Conservation (phyloP, 441 rosid genomes). For the Geranium incanum region DNA sequence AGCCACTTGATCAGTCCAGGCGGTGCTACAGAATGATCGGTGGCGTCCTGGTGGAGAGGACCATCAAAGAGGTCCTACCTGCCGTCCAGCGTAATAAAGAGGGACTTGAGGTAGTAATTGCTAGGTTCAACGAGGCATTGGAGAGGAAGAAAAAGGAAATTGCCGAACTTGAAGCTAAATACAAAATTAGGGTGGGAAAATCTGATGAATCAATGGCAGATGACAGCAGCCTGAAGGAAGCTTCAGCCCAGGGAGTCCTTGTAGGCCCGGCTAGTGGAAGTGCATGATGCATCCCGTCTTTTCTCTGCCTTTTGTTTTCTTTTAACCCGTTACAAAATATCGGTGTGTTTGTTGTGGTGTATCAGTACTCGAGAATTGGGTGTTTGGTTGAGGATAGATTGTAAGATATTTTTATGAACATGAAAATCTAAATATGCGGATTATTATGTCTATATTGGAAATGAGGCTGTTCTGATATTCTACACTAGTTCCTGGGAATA, state of each 20-base stretch:
- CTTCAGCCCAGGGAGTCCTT: slow-evolving; percentile 90
- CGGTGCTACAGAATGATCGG: slow-evolving; percentile 87
- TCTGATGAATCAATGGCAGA: slow-evolving; percentile 48
- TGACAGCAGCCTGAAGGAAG: slow-evolving; percentile 64
- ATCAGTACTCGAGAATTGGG: slow-evolving; percentile 3
- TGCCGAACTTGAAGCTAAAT: slow-evolving; percentile 64
- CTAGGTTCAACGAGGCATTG: slow-evolving; percentile 70
- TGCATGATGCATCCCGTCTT: slow-evolving; percentile 18
- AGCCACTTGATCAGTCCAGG: slow-evolving; percentile 73
- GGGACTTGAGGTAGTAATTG: slow-evolving; percentile 80
- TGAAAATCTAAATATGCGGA: background rate
- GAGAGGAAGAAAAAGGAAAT: slow-evolving; percentile 79
- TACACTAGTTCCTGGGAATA: too few species aligned
- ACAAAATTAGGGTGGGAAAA: slow-evolving; percentile 74
- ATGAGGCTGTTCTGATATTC: background rate
- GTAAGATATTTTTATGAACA: slow-evolving; percentile 1
- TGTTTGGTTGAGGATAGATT: slow-evolving; percentile 17
- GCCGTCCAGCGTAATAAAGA: slow-evolving; percentile 85
- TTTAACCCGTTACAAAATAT: background rate
- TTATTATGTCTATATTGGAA: background rate
- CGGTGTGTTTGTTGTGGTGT: background rate
- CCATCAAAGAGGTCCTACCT: slow-evolving; percentile 81
- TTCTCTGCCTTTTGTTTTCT: background rate
- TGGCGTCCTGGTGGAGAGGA: slow-evolving; percentile 88
- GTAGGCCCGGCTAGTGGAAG: slow-evolving; percentile 71